Evolutionary conservation across 2,329 filamentous ascomycete species (phyloP).

Genomic region (Aspergillus pseudotamarii): DNA sequence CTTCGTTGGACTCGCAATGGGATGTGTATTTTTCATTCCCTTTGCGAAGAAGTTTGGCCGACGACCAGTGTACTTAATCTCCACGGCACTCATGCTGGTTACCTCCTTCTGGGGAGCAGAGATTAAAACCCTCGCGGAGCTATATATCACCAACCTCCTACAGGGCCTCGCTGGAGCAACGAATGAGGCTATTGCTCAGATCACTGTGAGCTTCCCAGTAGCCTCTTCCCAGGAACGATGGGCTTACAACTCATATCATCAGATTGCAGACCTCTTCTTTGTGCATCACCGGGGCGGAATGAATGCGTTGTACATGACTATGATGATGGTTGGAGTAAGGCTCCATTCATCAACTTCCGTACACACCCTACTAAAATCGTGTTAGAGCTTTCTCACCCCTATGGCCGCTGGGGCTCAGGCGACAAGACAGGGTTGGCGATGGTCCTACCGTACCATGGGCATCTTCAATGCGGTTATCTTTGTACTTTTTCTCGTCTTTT

Average conservation of each 20-base stretch:
- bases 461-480: conserved; percentile 35
- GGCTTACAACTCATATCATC: neutral
- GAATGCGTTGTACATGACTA: conserved; percentile 54
- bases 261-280: conserved; percentile 54
- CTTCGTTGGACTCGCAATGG: conserved; percentile 48
- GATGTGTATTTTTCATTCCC: conserved; percentile 50
- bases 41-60: conserved; percentile 50
- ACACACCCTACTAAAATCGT: neutral
- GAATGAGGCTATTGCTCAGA: conserved; percentile 45
- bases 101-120: conserved; percentile 47
- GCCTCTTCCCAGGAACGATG: neutral
- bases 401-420: conserved; percentile 40
- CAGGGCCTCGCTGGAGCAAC: conserved; percentile 43
- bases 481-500: conserved; percentile 35
- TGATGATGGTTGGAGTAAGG: conserved; percentile 41
- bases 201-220: conserved; percentile 39
- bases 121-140: conserved; percentile 45
- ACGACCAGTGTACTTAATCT: conserved; percentile 50
- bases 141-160: conserved; percentile 49
- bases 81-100: conserved; percentile 42
- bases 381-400: conserved; percentile 34
- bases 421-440: conserved; percentile 37
- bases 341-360: conserved; percentile 13
- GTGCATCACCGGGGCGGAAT: conserved; percentile 54
- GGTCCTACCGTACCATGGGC: conserved; percentile 38